Evolutionary conservation across 495 filamentous ascomycete genomes (phyloP).

Genomic region (Sabuloglossum arenarium): DNA sequence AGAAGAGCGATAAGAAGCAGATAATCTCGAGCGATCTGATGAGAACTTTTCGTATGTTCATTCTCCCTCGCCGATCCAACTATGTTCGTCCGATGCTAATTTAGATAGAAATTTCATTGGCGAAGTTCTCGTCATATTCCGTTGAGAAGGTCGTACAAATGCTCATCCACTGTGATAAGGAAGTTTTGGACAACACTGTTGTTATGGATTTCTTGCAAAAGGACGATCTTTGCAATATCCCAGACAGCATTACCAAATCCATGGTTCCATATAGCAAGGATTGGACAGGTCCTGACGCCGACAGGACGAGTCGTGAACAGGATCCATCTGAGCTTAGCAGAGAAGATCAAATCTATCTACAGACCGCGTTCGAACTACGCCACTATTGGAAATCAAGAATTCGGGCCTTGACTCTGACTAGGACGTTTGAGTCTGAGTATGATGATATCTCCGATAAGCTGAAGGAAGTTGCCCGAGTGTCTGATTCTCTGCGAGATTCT

Average conservation of each 20-base stretch:
- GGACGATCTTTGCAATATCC: constrained; percentile 76
- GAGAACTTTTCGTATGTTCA: constrained; percentile 52
- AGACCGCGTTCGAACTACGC: constrained; percentile 82
- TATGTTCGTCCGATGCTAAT: neutral
- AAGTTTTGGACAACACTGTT: constrained; percentile 79
- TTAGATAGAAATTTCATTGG: constrained; percentile 55
- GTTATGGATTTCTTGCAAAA: constrained; percentile 94
- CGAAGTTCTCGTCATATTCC: constrained; percentile 67
- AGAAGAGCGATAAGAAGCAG: constrained; percentile 90
- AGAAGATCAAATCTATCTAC: constrained; percentile 86
- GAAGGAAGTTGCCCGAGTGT: constrained; percentile 59
- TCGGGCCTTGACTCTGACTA: constrained; percentile 69
- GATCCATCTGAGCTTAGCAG: constrained; percentile 77
- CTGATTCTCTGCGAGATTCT: constrained; percentile 76
- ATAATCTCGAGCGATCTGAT: constrained; percentile 82
- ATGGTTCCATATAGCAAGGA: constrained; percentile 92
- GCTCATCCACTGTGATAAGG: constrained; percentile 86
- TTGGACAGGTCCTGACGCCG: constrained; percentile 80
- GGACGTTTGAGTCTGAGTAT: constrained; percentile 73
- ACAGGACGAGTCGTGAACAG: constrained; percentile 58
- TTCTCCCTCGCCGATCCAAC: neutral
- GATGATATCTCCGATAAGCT: constrained; percentile 73
- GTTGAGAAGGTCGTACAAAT: constrained; percentile 71
- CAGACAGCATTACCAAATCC: constrained; percentile 73
- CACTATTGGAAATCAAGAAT: constrained; percentile 99